Evolutionary conservation across 169 alveolate genomes (phyloP), one percentile per base, ranked within the genome.

Genomic region (Theileria annulata): DNA sequence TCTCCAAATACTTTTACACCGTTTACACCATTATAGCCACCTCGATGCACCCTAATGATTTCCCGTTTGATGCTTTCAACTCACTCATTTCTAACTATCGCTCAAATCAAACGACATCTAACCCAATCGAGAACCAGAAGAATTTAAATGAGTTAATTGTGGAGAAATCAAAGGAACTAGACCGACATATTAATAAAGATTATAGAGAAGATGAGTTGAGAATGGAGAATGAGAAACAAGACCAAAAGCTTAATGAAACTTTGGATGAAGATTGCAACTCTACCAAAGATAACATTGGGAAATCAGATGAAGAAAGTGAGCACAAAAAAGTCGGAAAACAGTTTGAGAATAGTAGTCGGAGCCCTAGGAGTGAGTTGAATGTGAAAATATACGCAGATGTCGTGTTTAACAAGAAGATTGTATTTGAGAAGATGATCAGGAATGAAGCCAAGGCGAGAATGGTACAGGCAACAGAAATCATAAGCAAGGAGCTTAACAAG

Each of bases 1-100:
- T 67, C 71, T 58, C 80, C 62, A 81, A 66, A 28, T 71, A 63
- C 72, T 74, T 81, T 31, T 74, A 81, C 71, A 81, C 88, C 12
- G 49, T 81, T 2, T 19, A 74, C 42, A 77, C 82, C 8, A 68
- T 81, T 12, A 81, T 78, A n/a, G 88, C 73, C 19, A 72, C 84
- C 2, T 3, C 71, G n/a, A 25, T 23, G 0, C 23, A 77, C 28
- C 42, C 58, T 13, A 42, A 12, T 1, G 51, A 42, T 42, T 42
- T 10, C 15, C 13, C 51, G 6, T 17, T 42, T 42, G 51, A 42
- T 8, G 13, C 6, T 8, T 17, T 42, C 51, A 8, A 42, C 15
- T 42, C 51, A 1, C 17, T 42, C 51, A 42, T 42, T 42, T 42
- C 51, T 17, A 42, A 42, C 51, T 42, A 12, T 17, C 3, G 3